Evolutionary conservation across 164 flowering plant genomes (phyloP).

Genomic region (Saururus chinensis): DNA sequence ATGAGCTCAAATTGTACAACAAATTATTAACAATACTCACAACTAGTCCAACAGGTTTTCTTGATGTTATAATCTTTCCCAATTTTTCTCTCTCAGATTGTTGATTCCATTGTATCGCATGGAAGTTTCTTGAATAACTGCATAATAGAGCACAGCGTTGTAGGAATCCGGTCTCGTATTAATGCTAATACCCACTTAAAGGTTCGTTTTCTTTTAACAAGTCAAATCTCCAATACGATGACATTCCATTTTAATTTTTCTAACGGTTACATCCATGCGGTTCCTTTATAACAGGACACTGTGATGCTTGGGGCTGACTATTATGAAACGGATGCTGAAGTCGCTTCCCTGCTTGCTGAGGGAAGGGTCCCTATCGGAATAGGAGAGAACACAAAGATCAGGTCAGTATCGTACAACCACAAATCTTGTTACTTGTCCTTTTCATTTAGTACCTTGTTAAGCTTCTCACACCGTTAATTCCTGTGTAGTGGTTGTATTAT

Average conservation of each 20-base stretch:
- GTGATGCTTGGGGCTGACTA: constrained; percentile 97
- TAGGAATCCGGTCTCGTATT: constrained; percentile 80
- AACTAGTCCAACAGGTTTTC: too few relatives aligned
- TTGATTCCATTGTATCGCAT: constrained; percentile 89
- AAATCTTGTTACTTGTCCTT: background rate
- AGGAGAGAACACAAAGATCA: constrained; percentile 82
- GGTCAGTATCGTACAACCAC: constrained; percentile 20
- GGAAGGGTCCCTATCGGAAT: constrained; percentile 88
- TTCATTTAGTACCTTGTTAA: background rate
- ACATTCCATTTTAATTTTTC: background rate
- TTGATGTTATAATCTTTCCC: background rate
- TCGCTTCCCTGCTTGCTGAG: constrained; percentile 54
- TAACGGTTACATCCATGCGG: too few relatives aligned
- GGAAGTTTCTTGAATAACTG: constrained; percentile 75
- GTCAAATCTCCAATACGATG: too few relatives aligned
- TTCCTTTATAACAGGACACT: constrained; percentile 51
- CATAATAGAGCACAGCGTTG: constrained; percentile 76
- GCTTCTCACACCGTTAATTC: constrained; percentile 4
- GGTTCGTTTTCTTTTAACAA: constrained; percentile 29
- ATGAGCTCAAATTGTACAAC: too few relatives aligned
- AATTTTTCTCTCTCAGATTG: constrained; percentile 34
- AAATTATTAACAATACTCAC: too few relatives aligned
- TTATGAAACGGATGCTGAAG: constrained; percentile 74
- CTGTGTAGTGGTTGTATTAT: constrained; percentile 68
- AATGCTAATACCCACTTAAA: constrained; percentile 62